Evolutionary conservation across 495 filamentous ascomycete genomes (phyloP), one percentile per base, ranked within the genome.

Genomic region (Lasiosphaeria miniovina): DNA sequence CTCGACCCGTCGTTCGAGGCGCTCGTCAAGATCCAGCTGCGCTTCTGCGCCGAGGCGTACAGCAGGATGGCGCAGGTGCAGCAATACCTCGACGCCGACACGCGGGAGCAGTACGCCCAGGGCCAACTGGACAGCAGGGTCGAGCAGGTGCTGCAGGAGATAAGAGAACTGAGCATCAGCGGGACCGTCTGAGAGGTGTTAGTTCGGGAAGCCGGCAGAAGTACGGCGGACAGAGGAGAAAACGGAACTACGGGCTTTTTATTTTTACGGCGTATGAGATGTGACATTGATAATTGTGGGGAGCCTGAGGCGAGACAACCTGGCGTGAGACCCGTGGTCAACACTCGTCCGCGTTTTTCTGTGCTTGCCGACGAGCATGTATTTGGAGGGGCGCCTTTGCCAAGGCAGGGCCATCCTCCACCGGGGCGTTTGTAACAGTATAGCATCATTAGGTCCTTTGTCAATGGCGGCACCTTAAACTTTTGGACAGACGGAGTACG

Each of bases 41-140:
- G 94, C 35, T 98, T 98, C 77, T 98, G 94, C 71, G 94, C 94
- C 10, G 94, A 98, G 74, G 94, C 94, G 9, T 98, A 98, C 71
- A 89, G 85, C 38, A 80, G 94, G 31, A 98, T 98, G 94, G 94
- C 94, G 8, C 94, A 98, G 78, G 94, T 98, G 61, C 94, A 98
- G 77, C 95, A 98, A 75, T 98, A 96, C 74, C 82, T 98, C 49
- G 94, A 98, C 73, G 87, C 93, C n/a, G 90, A 94, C 70, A 98
- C 92, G 49, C 82, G 94, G 55, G 94, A 98, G 58, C 91, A 96
- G 76, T 98, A 98, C 75, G 94, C 94, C 14, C 86, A 90, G 62
- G 94, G 94, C 41, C 88, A 96, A 66, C 75, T 98, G 65, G 94
- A 98, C 73, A 90, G 84, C 61, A 77, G 90, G 63, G 94, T 98